phyloP scores from a whole-genome alignment of 495 filamentous ascomycete genomes.

The Filosporella fistucella region DNA sequence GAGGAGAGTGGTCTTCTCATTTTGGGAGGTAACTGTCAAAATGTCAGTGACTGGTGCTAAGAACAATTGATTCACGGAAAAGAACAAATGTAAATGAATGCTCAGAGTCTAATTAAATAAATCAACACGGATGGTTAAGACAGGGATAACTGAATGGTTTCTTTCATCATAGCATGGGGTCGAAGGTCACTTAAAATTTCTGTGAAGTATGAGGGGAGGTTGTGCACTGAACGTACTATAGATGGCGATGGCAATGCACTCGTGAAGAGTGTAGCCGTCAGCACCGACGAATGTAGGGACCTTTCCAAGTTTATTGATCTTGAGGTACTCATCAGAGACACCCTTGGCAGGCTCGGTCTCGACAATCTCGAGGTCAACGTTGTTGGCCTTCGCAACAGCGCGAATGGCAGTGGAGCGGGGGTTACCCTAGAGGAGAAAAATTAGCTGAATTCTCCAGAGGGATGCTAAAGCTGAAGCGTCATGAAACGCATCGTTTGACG shows the following conservation, averaged over 20 bases:
- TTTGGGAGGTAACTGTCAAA: constrained; percentile 87
- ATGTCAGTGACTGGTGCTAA: too few species aligned
- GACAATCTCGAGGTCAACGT: constrained; percentile 82
- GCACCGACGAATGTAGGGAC: constrained; percentile 87
- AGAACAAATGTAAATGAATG: constrained; percentile 16
- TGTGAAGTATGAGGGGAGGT: constrained; percentile 7
- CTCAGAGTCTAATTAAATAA: constrained; percentile 53
- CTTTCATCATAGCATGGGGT: constrained; percentile 69
- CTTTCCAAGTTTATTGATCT: constrained; percentile 83
- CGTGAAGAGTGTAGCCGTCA: constrained; percentile 85
- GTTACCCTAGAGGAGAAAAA: constrained; percentile 58
- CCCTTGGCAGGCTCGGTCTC: constrained; percentile 57
- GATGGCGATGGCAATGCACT: constrained; percentile 93
- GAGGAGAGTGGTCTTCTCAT: constrained; percentile 98
- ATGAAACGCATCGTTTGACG: constrained; percentile 25
- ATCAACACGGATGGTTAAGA: constrained; percentile 90
- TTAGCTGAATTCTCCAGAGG: constrained; percentile 5
- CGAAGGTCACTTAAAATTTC: neutral
- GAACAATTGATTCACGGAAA: too few species aligned
- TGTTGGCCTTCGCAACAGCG: constrained; percentile 94
- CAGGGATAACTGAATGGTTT: constrained; percentile 96
- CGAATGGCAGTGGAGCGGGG: constrained; percentile 80
- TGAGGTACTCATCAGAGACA: constrained; percentile 67
- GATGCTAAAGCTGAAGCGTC: constrained; percentile 11
- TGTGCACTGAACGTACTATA: constrained; percentile 69